A percentile compares a stretch with the other conserved stretches of the same genome.
Conservation (phyloP, 768 basidiomycete genomes). For the Kockovaella imperatae region DNA sequence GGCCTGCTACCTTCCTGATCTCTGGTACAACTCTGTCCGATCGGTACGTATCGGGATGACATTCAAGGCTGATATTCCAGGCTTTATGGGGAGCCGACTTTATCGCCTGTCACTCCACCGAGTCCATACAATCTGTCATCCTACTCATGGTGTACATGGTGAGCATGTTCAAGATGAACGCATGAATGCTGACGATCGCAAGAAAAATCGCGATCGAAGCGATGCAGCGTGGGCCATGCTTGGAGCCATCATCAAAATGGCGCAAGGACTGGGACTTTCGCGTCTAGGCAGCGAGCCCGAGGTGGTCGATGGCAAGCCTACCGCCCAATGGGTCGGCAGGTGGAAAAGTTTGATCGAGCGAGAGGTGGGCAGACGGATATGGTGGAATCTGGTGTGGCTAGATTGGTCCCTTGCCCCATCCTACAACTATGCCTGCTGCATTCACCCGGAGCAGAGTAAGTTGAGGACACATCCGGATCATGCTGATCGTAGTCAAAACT, state of each 20-base stretch:
- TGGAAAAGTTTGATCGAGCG: slow-evolving; percentile 45
- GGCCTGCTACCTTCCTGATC: slow-evolving; percentile 31
- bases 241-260: slow-evolving; percentile 46
- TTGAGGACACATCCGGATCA: background rate
- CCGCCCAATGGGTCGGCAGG: slow-evolving; percentile 42
- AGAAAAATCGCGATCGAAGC: slow-evolving; percentile 45
- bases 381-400: slow-evolving; percentile 45
- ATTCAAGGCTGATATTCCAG: slow-evolving; percentile 12
- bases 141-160: slow-evolving; percentile 43
- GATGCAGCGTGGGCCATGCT: slow-evolving; percentile 45
- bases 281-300: slow-evolving; percentile 43
- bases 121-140: slow-evolving; percentile 39
- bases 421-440: slow-evolving; percentile 39
- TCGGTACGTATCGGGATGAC: slow-evolving; percentile 15
- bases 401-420: slow-evolving; percentile 45
- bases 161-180: background rate
- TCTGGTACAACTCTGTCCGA: slow-evolving; percentile 34
- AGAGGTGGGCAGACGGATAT: slow-evolving; percentile 43
- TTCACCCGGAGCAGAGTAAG: slow-evolving; percentile 45
- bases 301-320: slow-evolving; percentile 24
- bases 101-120: slow-evolving; percentile 37
- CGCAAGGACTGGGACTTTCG: slow-evolving; percentile 44
- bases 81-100: slow-evolving; percentile 44
- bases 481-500: slow-evolving; percentile 36
- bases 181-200: background rate